Percentiles rank a stretch among this genome's conserved stretches.
phyloP scores from a whole-genome alignment of 1,284 basidiomycete species.

The Fomitopsis pinicola region DNA sequence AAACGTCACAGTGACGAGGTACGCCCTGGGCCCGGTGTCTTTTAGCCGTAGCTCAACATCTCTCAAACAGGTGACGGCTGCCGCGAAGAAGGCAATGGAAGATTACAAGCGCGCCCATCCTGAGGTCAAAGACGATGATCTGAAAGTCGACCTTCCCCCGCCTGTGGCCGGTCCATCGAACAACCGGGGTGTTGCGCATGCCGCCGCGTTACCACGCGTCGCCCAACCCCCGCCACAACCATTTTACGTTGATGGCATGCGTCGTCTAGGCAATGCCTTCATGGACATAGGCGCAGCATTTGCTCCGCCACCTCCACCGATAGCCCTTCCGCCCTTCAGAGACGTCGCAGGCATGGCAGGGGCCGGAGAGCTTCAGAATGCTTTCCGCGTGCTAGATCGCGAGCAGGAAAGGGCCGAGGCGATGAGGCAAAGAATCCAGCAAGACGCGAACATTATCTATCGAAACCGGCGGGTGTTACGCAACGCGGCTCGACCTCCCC shows the following conservation, averaged over 20 bases:
- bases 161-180: conserved; percentile 13
- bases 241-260: background rate
- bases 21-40: conserved; percentile 12
- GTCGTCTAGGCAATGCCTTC: background rate
- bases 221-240: background rate
- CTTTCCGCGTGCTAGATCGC: too few species aligned
- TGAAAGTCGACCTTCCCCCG: conserved; percentile 50
- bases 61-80: conserved; percentile 54
- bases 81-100: conserved; percentile 59
- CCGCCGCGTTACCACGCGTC: background rate
- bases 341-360: too few species aligned
- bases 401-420: too few species aligned
- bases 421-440: background rate
- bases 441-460: background rate
- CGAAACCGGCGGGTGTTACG: background rate
- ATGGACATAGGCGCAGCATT: too few species aligned
- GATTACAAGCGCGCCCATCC: conserved; percentile 55
- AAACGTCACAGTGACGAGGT: conserved; percentile 65
- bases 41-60: background rate
- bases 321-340: too few species aligned
- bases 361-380: too few species aligned
- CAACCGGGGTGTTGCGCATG: background rate
- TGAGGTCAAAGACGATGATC: conserved; percentile 47
- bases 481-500: too few species aligned
- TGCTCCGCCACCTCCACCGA: too few species aligned